A percentile compares a stretch with the other conserved stretches of the same genome.
These are phyloP conservation scores for Microcera coccophila DNA, from an alignment of 2,329 filamentous ascomycete genomes.

Conservation along the genomic window DNA sequence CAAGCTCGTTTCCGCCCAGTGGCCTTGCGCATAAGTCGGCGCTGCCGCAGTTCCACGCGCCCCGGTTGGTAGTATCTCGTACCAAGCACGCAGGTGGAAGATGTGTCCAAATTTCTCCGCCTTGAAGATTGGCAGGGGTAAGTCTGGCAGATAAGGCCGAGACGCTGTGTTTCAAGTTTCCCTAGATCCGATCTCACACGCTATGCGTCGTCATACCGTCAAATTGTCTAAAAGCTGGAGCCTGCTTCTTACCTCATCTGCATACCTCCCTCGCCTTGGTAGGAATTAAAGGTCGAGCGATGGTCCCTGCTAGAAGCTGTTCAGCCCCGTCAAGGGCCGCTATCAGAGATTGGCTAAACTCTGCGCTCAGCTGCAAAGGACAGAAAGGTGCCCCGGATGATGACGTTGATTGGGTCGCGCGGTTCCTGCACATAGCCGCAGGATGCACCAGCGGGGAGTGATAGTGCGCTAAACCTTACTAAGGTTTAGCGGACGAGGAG, in stretches of 20 bases:
- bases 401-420: neutral
- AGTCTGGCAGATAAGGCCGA: neutral
- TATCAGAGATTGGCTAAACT: neutral
- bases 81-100: neutral
- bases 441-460: slow-evolving; percentile 17
- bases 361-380: neutral
- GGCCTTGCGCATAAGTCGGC: neutral
- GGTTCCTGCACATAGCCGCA: neutral
- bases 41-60: neutral
- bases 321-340: too few relatives aligned
- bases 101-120: neutral
- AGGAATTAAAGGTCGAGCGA: too few relatives aligned
- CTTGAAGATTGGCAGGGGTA: neutral
- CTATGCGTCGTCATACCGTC: too few relatives aligned
- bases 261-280: too few relatives aligned
- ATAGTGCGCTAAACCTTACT: slow-evolving; percentile 14
- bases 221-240: too few relatives aligned
- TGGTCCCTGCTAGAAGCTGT: too few relatives aligned
- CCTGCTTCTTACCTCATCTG: too few relatives aligned
- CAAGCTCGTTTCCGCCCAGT: neutral
- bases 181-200: neutral
- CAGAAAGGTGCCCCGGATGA: neutral
- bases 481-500: slow-evolving; percentile 20
- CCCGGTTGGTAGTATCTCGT: too few relatives aligned
- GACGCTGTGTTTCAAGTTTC: neutral